Evolutionary conservation across 495 filamentous ascomycete genomes (phyloP), one percentile per base, ranked within the genome.

Genomic region (Talaromyces ruber): DNA sequence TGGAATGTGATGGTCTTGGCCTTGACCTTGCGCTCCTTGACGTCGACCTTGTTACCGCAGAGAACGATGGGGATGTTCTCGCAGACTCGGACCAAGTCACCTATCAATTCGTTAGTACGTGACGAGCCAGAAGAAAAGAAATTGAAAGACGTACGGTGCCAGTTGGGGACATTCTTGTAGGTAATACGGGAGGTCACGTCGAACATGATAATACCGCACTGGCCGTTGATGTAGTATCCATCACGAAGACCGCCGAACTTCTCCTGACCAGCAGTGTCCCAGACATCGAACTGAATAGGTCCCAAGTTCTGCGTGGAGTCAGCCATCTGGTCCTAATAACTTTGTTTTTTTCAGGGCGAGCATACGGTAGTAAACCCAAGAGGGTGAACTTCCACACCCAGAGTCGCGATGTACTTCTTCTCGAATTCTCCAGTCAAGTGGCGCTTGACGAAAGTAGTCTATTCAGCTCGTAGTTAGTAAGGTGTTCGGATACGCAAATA

Each of bases 151-250:
- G 79, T 86, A 97, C 95, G 95, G 79, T 99, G 95, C 95, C 95
- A 99, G 89, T 98, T 98, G 76, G 95, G 95, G 62, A 99, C 95
- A 83, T 99, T 99, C 89, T 99, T 99, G 88, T 99, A 99, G 72
- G 95, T 99, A 77, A 99, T 99, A 75, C 95, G 91, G 65, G 95
- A 98, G 55, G 95, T 99, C 62, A 99, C 95, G 76, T 99, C 95
- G 80, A 99, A 99, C 95, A 99, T 99, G 87, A 99, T 98, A 84
- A 99, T 96, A 81, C 95, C 95, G 76, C 94, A 97, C 81, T 98
- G 94, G 67, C 95, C 95, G 84, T 97, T 98, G 86, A 99, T 99
- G 81, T 99, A 99, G 85, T 99, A 99, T 64, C 95, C 95, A 82
- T 99, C 95, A 80, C 95, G 87, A 70, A 99, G 90, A 83, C 95